Conservation (phyloP, 2,329 filamentous ascomycete species). For the Trichoderma arundinaceum region DNA sequence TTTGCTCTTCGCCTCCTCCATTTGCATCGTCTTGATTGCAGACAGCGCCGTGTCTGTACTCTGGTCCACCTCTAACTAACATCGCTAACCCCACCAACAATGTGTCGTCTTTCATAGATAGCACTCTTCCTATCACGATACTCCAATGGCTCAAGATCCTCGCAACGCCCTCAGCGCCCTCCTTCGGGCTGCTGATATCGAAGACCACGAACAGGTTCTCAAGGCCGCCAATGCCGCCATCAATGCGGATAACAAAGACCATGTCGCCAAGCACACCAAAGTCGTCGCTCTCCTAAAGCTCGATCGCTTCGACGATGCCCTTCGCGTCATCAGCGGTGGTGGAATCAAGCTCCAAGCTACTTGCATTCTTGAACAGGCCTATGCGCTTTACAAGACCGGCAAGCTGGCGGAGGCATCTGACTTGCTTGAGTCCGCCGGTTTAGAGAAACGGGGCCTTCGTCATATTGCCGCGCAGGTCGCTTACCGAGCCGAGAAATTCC, state of each 20-base stretch:
- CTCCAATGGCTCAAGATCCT: slow-evolving; percentile 52
- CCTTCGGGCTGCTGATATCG: slow-evolving; percentile 60
- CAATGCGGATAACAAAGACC: slow-evolving; percentile 64
- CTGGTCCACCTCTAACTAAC: not conserved
- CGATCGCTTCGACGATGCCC: slow-evolving; percentile 79
- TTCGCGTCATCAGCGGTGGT: slow-evolving; percentile 69
- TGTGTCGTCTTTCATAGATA: slow-evolving; percentile 25
- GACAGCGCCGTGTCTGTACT: not conserved
- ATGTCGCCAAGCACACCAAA: slow-evolving; percentile 69
- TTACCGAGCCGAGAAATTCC: slow-evolving; percentile 77
- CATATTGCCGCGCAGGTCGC: slow-evolving; percentile 70
- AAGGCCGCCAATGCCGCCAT: slow-evolving; percentile 66
- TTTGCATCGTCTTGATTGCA: not conserved
- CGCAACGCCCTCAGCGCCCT: slow-evolving; percentile 59
- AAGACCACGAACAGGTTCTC: slow-evolving; percentile 77
- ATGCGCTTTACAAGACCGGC: slow-evolving; percentile 83
- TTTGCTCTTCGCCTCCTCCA: too few relatives aligned
- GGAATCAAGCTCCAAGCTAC: slow-evolving; percentile 64
- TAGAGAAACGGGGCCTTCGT: slow-evolving; percentile 46
- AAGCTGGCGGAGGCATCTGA: slow-evolving; percentile 68
- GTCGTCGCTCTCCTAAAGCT: slow-evolving; percentile 79
- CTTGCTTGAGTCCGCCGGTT: slow-evolving; percentile 45
- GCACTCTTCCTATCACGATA: slow-evolving; percentile 27
- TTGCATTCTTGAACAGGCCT: slow-evolving; percentile 73
- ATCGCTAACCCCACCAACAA: slow-evolving; percentile 28